Evolutionary conservation across 176 grass and related monocot species (phyloP), one percentile per base, ranked within the genome.

Genomic region (Aegilops sharonensis): DNA sequence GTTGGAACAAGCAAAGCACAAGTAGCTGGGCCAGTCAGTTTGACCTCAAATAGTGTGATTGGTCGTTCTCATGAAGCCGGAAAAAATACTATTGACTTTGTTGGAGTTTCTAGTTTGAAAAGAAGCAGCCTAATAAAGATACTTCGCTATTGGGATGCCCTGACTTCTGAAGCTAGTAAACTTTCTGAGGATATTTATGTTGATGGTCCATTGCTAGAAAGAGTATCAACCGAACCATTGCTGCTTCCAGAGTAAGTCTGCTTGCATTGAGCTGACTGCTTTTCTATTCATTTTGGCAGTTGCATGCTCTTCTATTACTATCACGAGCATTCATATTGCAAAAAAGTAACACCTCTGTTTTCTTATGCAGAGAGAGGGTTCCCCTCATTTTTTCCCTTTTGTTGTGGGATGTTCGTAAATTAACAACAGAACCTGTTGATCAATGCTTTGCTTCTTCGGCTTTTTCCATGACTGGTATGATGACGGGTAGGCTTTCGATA

Each of bases 231-330:
- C 23, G 92, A 97, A 78, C 61, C 88, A 29, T 82, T 88, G 65
- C 85, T 97, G 84, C 36, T 78, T 87, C 72, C 81, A 45, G 88
- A 92, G 94, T 97, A 92, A 78, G 92, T 85, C 63, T 90, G 50
- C 34, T 79, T 73, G 43, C n/a, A 79, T 62, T 79, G 7, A 29
- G 78, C 67, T 68, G 34, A 68, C 61, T 81, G 1, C 0, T 40
- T 70, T 68, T 70, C 17, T 74, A 76, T 75, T 34, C 15, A 39
- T 60, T 74, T 69, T 85, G 10, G 78, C 47, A 17, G 36, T 30
- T 64, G 2, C 62, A 13, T 70, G 27, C 36, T 50, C 78, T 61
- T 36, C 36, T 63, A 39, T 79, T 75, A 24, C 31, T 77, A 14
- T 42, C 34, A 81, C 57, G 72, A 83, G 32, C 29, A 32, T 65